Evolutionary conservation across 192 early-diverging fungal genomes (phyloP).

Genomic region (Thamnidium elegans): DNA sequence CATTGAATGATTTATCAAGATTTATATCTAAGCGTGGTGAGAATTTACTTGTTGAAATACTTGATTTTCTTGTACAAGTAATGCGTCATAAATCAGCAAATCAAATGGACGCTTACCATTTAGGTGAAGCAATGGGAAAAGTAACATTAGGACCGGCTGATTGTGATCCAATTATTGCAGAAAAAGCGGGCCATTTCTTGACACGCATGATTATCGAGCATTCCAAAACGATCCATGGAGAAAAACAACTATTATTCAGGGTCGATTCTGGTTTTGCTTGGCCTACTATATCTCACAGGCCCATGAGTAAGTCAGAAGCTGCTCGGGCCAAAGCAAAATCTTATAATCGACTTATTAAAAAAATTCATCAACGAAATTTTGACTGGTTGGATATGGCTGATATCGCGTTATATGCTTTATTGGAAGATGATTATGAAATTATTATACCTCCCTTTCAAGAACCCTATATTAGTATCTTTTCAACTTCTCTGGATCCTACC

Average conservation of each 20-base stretch:
- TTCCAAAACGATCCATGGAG: constrained; percentile 20
- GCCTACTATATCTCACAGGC: not conserved
- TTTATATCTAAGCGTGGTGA: constrained; percentile 17
- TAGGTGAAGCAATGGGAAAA: constrained; percentile 38
- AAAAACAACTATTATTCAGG: constrained; percentile 4
- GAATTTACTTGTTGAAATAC: constrained; percentile 23
- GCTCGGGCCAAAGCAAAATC: constrained; percentile 23
- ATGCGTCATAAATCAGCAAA: constrained; percentile 31
- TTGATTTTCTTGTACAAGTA: constrained; percentile 30
- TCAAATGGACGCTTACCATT: constrained; percentile 27
- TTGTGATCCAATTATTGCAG: constrained; percentile 29
- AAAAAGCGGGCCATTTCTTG: constrained; percentile 26
- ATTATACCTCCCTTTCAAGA: constrained; percentile 9
- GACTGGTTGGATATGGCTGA: constrained; percentile 15
- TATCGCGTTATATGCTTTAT: constrained; percentile 6
- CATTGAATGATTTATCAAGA: constrained; percentile 18
- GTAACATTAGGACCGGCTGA: constrained; percentile 30
- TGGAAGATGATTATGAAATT: constrained; percentile 15
- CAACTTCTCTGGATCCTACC: not conserved
- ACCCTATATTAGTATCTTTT: constrained; percentile 10
- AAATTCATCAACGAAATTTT: not conserved
- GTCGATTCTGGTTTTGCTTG: not conserved
- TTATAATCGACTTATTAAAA: constrained; percentile 17
- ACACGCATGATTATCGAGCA: constrained; percentile 32
- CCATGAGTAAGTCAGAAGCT: constrained; percentile 17